Percentiles rank a stretch among this genome's conserved stretches.
phyloP scores from a whole-genome alignment of 805 yeast genomes.

The Monosporozyma siamensis region DNA sequence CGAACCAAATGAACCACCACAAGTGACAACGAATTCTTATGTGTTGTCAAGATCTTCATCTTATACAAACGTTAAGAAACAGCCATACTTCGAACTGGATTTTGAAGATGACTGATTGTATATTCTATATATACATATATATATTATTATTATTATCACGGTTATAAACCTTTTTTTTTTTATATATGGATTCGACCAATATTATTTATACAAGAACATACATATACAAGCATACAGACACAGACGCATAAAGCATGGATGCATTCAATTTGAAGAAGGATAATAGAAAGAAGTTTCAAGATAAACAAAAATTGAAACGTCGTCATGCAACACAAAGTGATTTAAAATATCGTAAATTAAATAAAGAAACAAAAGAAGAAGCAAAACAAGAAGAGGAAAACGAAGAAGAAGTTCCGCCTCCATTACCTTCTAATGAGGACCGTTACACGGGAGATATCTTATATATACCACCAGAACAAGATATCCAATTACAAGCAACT shows the following conservation, averaged over 20 bases:
- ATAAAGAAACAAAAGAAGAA: slow-evolving; percentile 10
- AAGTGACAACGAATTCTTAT: background rate
- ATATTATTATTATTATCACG: no score
- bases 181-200: background rate
- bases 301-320: slow-evolving; percentile 32
- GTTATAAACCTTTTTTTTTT: no score
- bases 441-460: slow-evolving; percentile 6
- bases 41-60: background rate
- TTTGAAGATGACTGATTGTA: slow-evolving; percentile 1
- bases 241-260: slow-evolving; percentile 13
- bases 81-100: slow-evolving; percentile 6
- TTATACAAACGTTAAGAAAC: slow-evolving; percentile 1
- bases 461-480: slow-evolving; percentile 1
- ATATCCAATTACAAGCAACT: background rate
- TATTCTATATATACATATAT: background rate
- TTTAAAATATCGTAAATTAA: slow-evolving; percentile 27
- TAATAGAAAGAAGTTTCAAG: slow-evolving; percentile 35
- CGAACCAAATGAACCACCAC: background rate
- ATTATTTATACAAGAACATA: no score
- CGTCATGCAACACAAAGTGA: slow-evolving; percentile 33
- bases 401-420: slow-evolving; percentile 16
- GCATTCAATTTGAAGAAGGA: slow-evolving; percentile 30
- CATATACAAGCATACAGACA: background rate
- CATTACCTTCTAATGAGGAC: slow-evolving; percentile 14
- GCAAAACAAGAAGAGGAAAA: slow-evolving; percentile 13